Evolutionary conservation across 2,329 filamentous ascomycete species (phyloP), one percentile per base, ranked within the genome.

Genomic region (Epichloe gansuensis): DNA sequence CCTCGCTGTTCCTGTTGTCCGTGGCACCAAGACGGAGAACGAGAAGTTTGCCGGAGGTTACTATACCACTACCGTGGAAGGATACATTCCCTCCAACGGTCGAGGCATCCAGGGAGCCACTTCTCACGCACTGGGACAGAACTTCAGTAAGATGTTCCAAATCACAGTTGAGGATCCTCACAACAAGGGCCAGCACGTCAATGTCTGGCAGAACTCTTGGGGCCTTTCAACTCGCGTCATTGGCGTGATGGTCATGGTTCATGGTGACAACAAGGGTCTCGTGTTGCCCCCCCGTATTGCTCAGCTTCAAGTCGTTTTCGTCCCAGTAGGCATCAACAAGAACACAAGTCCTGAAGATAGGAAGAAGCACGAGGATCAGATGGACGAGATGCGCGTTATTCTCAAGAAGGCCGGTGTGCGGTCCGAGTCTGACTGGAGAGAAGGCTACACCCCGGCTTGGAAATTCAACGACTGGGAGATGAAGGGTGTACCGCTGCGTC

Each of bases 391-490:
- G 55, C 78, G 80, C 48, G 70, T 75, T 36, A 77, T 80, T 11
- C 77, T 98, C 49, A 81, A 81, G 64, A 82, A 81, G 55, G 85
- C 78, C 21, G 84, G 84, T 52, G 74, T 98, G 40, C 87, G 93
- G 53, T 80, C 81, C 53, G 85, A 94, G 58, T 80, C 84, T 49
- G 93, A 98, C 66, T 78, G 82, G 66, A 84, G 94, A 54, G 91
- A 97, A 49, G 87, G 86, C 58, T 95, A 97, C 82, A 81, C 89
- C 55, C 90, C 93, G 40, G 89, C 89, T 58, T 97, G 87, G 84
- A 98, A 98, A 71, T 98, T 98, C 76, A 95, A 94, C 71, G 90
- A 98, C 71, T 96, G 89, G 89, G 94, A 98, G 69, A 78, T 97
- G 61, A 94, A 91, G 72, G 93, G 94, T 66, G 86, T 97, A 42